phyloP scores from a whole-genome alignment of 352 stramenopile genomes.

The Phytopythium mirpurense region DNA sequence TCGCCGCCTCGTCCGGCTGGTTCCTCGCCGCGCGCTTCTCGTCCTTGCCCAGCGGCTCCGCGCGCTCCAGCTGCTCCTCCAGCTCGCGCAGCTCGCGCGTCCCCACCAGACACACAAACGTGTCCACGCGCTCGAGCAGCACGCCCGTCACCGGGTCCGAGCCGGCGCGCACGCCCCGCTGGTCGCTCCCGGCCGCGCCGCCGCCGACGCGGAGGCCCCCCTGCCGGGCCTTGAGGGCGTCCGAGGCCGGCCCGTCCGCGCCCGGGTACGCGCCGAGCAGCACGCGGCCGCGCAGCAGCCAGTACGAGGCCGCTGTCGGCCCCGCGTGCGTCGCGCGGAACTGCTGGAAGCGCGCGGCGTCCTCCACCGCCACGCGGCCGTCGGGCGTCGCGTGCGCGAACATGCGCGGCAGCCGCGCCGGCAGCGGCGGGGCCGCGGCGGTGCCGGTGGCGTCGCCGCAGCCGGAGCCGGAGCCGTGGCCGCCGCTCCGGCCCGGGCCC shows the following conservation, averaged over 20 bases:
- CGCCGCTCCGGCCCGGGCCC: too few species aligned
- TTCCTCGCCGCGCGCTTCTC: background rate
- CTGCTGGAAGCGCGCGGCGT: slow-evolving; percentile 50
- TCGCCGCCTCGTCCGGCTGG: background rate
- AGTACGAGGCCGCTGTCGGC: slow-evolving; percentile 65
- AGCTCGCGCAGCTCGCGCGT: slow-evolving; percentile 26
- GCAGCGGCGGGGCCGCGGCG: slow-evolving; percentile 2
- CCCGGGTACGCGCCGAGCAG: slow-evolving; percentile 50
- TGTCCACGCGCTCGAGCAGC: slow-evolving; percentile 52
- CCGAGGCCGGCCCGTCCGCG: background rate
- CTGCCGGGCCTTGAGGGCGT: background rate
- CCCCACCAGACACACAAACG: slow-evolving; percentile 61
- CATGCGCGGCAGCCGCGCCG: slow-evolving; percentile 45
- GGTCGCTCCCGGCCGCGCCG: slow-evolving; percentile 21
- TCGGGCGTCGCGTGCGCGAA: slow-evolving; percentile 24
- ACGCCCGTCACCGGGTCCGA: slow-evolving; percentile 55
- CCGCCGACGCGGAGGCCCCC: slow-evolving; percentile 14
- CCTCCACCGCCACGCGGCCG: slow-evolving; percentile 45
- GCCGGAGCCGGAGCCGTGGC: background rate
- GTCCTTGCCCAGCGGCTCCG: background rate
- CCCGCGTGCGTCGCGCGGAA: slow-evolving; percentile 63
- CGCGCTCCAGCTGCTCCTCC: slow-evolving; percentile 4
- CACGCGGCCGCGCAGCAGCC: slow-evolving; percentile 53
- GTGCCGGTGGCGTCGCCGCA: too few species aligned
- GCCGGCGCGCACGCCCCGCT: slow-evolving; percentile 28